These are phyloP conservation scores for Stereum hirsutum DNA, from an alignment of 1,284 basidiomycete genomes.

Conservation along the genomic window DNA sequence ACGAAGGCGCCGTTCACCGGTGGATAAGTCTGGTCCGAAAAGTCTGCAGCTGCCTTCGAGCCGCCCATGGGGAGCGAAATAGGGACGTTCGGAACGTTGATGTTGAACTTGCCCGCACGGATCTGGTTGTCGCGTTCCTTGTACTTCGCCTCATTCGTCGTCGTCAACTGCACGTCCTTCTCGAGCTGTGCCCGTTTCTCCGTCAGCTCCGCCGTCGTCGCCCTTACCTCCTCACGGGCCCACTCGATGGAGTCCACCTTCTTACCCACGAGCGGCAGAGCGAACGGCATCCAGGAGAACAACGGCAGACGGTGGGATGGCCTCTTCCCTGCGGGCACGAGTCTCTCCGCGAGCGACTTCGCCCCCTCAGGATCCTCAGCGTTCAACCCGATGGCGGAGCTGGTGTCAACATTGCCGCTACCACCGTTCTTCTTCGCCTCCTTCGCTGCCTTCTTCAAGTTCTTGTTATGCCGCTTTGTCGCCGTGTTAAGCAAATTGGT, in stretches of 20 bases:
- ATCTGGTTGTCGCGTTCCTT: slow-evolving; percentile 6
- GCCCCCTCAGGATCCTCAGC: slow-evolving; percentile 42
- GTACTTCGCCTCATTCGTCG: slow-evolving; percentile 6
- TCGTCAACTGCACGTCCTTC: slow-evolving; percentile 18
- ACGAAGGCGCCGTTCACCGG: slow-evolving; percentile 85
- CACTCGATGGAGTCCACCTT: slow-evolving; percentile 93
- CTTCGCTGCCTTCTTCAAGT: slow-evolving; percentile 28
- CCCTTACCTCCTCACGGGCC: slow-evolving; percentile 65
- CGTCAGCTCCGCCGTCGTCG: slow-evolving; percentile 41
- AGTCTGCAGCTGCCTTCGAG: slow-evolving; percentile 5
- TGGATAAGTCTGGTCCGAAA: slow-evolving; percentile 40
- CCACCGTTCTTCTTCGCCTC: slow-evolving; percentile 19
- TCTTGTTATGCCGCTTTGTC: slow-evolving; percentile 51
- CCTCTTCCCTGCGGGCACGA: slow-evolving; percentile 62
- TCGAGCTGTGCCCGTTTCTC: slow-evolving; percentile 33
- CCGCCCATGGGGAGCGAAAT: slow-evolving; percentile 9
- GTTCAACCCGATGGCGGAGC: slow-evolving; percentile 29
- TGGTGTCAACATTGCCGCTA: slow-evolving; percentile 8
- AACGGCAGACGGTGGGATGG: slow-evolving; percentile 74
- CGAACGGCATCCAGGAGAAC: slow-evolving; percentile 43
- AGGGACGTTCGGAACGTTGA: slow-evolving; percentile 9
- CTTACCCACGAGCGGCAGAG: slow-evolving; percentile 59
- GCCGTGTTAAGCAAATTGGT: slow-evolving; percentile 69
- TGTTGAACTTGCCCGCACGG: slow-evolving; percentile 10
- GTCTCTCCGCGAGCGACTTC: slow-evolving; percentile 35